These are phyloP conservation scores for Colletotrichum sp. DNA, from an alignment of 2,329 filamentous ascomycete species.

Conservation along the genomic window DNA sequence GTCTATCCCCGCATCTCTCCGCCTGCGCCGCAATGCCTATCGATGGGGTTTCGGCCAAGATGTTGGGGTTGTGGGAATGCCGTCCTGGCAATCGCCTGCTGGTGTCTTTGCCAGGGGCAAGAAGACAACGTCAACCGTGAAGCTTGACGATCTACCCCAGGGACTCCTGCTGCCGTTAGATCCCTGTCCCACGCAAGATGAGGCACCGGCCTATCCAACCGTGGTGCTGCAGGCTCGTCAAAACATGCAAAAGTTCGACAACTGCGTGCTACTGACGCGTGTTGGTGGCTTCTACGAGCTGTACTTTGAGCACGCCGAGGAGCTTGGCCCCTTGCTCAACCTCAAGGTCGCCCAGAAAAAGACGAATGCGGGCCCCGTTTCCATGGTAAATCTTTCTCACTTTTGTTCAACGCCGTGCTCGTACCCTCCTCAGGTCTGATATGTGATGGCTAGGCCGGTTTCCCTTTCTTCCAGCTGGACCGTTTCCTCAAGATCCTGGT, in stretches of 20 bases:
- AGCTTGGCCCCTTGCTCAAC: constrained; percentile 84
- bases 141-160: constrained; percentile 62
- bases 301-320: constrained; percentile 94
- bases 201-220: constrained; percentile 74
- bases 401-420: constrained; percentile 14
- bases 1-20: constrained; percentile 2
- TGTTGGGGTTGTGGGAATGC: neutral
- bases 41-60: neutral
- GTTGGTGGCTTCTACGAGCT: constrained; percentile 98
- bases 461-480: constrained; percentile 91
- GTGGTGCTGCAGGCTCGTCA: constrained; percentile 85
- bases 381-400: constrained; percentile 71
- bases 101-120: constrained; percentile 46
- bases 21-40: constrained; percentile 1
- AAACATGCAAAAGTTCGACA: constrained; percentile 89
- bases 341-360: constrained; percentile 82
- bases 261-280: constrained; percentile 89
- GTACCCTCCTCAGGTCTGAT: constrained; percentile 25
- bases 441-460: constrained; percentile 70
- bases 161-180: constrained; percentile 46
- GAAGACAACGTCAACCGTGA: constrained; percentile 60
- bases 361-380: constrained; percentile 77
- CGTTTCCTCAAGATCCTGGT: constrained; percentile 92
- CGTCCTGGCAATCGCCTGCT: neutral
- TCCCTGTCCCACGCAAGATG: constrained; percentile 46